phyloP scores from a whole-genome alignment of 2,329 filamentous ascomycete genomes.

The Pezicula neosporulosa region DNA sequence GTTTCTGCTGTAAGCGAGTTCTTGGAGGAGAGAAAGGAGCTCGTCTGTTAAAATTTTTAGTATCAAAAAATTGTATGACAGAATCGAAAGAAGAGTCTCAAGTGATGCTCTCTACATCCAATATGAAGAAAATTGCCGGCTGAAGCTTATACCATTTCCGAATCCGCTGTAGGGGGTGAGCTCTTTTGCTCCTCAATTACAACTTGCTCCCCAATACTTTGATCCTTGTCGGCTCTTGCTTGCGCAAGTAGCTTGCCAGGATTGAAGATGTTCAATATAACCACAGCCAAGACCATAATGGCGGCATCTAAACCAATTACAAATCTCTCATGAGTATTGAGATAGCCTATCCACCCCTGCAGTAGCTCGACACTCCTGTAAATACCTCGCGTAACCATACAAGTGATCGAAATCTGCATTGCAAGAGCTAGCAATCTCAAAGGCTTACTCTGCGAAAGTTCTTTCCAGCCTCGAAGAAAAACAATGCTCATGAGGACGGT shows the following conservation, averaged over 20 bases:
- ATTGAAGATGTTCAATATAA: slow-evolving; percentile 27
- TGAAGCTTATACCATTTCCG: no score
- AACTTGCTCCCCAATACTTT: no score
- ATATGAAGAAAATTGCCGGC: no score
- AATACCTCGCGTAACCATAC: slow-evolving; percentile 40
- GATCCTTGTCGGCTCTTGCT: not conserved
- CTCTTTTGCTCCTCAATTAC: no score
- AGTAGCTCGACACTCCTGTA: slow-evolving; percentile 44
- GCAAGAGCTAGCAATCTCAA: slow-evolving; percentile 31
- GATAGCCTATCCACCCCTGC: slow-evolving; percentile 37
- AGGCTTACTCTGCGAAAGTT: slow-evolving; percentile 28
- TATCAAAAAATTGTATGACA: no score
- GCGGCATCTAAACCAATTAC: slow-evolving; percentile 38
- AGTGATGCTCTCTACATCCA: no score
- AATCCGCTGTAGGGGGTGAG: no score
- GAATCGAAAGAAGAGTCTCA: no score
- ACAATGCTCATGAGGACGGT: slow-evolving; percentile 34
- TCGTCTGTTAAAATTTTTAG: not conserved
- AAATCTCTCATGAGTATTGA: slow-evolving; percentile 38
- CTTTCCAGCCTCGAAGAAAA: slow-evolving; percentile 36
- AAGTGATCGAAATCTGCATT: slow-evolving; percentile 33
- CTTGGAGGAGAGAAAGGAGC: slow-evolving; percentile 5
- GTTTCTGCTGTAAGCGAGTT: slow-evolving; percentile 7
- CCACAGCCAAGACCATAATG: slow-evolving; percentile 36
- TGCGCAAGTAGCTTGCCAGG: slow-evolving; percentile 7